These are phyloP conservation scores for Pelargonium citronellum DNA, from an alignment of 441 rosid genomes.

Conservation along the genomic window DNA sequence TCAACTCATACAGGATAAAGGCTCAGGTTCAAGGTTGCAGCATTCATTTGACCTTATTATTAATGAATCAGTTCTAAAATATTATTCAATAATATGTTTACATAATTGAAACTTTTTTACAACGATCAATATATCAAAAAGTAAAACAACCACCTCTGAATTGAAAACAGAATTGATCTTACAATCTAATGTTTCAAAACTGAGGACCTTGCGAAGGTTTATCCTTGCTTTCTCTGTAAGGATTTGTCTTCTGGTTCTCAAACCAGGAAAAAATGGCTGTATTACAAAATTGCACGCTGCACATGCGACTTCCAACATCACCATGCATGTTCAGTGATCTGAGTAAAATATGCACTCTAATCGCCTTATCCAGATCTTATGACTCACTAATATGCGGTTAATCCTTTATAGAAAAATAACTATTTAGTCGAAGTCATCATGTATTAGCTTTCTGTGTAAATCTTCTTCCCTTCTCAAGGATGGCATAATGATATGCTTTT, in stretches of 20 bases:
- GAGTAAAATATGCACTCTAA: background rate
- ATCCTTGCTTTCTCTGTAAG: slow-evolving; percentile 9
- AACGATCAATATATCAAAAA: background rate
- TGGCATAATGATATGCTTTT: background rate
- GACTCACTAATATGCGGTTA: background rate
- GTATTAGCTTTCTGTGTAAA: background rate
- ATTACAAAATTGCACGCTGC: background rate
- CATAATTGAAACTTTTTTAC: slow-evolving; percentile 6
- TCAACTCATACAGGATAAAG: slow-evolving; percentile 15
- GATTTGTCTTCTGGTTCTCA: background rate
- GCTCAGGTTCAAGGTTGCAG: slow-evolving; percentile 16
- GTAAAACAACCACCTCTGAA: slow-evolving; percentile 6
- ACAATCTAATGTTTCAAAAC: slow-evolving; percentile 10
- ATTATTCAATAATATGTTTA: slow-evolving; percentile 4
- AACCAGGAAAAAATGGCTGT: background rate
- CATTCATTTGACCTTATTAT: slow-evolving; percentile 8
- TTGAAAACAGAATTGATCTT: slow-evolving; percentile 8
- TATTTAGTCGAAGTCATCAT: background rate
- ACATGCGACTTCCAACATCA: slow-evolving; percentile 4
- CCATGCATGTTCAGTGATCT: slow-evolving; percentile 9
- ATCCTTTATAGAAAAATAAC: background rate
- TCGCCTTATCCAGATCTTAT: background rate
- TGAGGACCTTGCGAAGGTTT: slow-evolving; percentile 4
- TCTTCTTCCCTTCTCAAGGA: background rate
- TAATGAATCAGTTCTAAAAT: slow-evolving; percentile 1